A percentile compares a stretch with the other conserved stretches of the same genome.
phyloP scores from a whole-genome alignment of 306 rosid genomes.

The Quercus glauca region DNA sequence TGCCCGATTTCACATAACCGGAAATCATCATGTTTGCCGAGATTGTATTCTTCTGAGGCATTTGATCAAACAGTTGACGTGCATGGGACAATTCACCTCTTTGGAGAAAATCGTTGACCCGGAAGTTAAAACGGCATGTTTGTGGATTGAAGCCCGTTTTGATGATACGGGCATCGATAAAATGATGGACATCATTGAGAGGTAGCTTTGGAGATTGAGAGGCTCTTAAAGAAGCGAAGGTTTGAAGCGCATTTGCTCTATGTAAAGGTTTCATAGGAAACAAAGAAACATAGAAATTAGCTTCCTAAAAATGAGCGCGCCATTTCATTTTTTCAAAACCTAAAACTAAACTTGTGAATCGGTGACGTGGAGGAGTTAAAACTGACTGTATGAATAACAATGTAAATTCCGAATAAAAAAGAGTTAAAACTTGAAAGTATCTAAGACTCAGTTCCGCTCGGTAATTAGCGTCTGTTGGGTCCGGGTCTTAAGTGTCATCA shows the following conservation, averaged over 20 bases:
- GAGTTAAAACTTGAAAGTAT: too few relatives aligned
- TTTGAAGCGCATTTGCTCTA: slow-evolving; percentile 26
- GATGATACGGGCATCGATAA: slow-evolving; percentile 56
- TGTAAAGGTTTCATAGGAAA: slow-evolving; percentile 35
- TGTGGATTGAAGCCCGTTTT: slow-evolving; percentile 73
- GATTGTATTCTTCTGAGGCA: slow-evolving; percentile 65
- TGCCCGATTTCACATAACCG: slow-evolving; percentile 60
- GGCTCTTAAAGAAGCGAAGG: slow-evolving; percentile 29
- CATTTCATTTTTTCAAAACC: too few relatives aligned
- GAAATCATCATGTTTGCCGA: slow-evolving; percentile 66
- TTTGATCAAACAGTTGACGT: slow-evolving; percentile 64
- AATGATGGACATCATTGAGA: slow-evolving; percentile 23
- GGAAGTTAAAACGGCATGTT: slow-evolving; percentile 67
- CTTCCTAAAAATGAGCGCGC: too few relatives aligned
- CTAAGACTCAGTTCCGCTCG: too few relatives aligned
- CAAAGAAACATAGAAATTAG: too few relatives aligned
- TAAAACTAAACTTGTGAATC: too few relatives aligned
- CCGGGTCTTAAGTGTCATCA: too few relatives aligned
- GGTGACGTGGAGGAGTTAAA: too few relatives aligned
- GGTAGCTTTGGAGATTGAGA: slow-evolving; percentile 27
- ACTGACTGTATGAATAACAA: too few relatives aligned
- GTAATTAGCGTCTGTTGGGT: too few relatives aligned
- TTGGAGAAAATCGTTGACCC: slow-evolving; percentile 29
- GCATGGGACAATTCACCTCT: slow-evolving; percentile 55
- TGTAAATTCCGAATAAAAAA: too few relatives aligned